Conservation (phyloP, 768 basidiomycete species). For the Termitomyces sp. region DNA sequence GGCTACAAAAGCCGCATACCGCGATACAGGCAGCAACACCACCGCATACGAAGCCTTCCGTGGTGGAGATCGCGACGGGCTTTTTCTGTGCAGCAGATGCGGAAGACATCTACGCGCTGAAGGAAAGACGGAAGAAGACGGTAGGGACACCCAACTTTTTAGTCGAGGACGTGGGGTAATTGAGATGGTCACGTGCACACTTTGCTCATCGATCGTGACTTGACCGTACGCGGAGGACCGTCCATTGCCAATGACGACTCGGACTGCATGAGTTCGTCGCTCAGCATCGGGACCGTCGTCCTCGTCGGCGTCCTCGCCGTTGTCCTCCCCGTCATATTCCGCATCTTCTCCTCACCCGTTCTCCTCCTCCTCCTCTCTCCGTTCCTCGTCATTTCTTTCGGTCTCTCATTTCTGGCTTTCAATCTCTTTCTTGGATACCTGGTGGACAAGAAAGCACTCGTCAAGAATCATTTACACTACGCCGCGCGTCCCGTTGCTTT, state of each 20-base stretch:
- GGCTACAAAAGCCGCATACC: slow-evolving; percentile 42
- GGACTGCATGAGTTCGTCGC: slow-evolving; percentile 35
- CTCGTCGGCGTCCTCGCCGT: slow-evolving; percentile 58
- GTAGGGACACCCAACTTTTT: neutral
- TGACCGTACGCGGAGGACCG: neutral
- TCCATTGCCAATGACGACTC: slow-evolving; percentile 15
- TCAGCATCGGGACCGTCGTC: slow-evolving; percentile 53
- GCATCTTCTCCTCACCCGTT: slow-evolving; percentile 65
- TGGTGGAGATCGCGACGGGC: slow-evolving; percentile 50
- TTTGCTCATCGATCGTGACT: neutral
- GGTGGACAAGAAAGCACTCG: slow-evolving; percentile 47
- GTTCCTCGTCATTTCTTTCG: slow-evolving; percentile 47
- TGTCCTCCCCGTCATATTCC: slow-evolving; percentile 51
- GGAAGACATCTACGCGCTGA: slow-evolving; percentile 16
- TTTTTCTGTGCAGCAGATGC: slow-evolving; percentile 11
- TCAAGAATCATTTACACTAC: slow-evolving; percentile 39
- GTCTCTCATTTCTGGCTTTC: slow-evolving; percentile 49
- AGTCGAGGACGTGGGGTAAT: neutral
- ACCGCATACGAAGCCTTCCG: slow-evolving; percentile 86
- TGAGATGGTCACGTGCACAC: slow-evolving; percentile 14
- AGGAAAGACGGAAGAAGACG: neutral
- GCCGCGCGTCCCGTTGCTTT: slow-evolving; percentile 79
- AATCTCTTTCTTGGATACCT: slow-evolving; percentile 56
- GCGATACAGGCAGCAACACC: slow-evolving; percentile 91
- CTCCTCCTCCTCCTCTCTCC: slow-evolving; percentile 64